These are phyloP conservation scores for Arthrobotrys pseudoclavata DNA, from an alignment of 2,329 filamentous ascomycete species.

Conservation along the genomic window DNA sequence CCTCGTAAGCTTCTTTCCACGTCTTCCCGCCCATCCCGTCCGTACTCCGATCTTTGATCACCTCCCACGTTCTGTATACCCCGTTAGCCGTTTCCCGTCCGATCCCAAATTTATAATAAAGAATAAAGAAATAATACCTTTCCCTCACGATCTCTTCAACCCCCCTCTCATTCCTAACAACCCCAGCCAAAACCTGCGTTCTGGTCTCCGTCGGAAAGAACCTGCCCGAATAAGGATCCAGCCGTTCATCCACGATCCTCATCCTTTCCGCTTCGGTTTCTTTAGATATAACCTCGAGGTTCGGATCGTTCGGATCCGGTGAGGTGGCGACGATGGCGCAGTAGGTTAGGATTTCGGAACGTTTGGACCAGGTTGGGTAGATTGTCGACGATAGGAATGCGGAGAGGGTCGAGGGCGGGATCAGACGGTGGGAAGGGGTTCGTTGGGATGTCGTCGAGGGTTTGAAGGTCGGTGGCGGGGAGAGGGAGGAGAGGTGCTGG, in stretches of 20 bases:
- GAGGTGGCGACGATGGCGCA: conserved; percentile 89
- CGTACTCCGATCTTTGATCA: conserved; percentile 39
- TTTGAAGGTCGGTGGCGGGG: conserved; percentile 77
- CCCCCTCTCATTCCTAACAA: conserved; percentile 80
- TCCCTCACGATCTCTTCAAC: conserved; percentile 84
- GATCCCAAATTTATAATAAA: not conserved
- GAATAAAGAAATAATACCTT: conserved; percentile 67
- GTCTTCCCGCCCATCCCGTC: conserved; percentile 51
- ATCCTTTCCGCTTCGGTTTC: conserved; percentile 80
- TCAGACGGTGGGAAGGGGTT: conserved; percentile 69
- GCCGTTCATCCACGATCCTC: conserved; percentile 83
- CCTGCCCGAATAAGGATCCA: conserved; percentile 90
- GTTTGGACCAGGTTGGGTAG: conserved; percentile 88
- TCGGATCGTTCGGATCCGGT: conserved; percentile 88
- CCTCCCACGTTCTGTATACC: conserved; percentile 50
- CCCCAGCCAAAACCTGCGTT: conserved; percentile 80
- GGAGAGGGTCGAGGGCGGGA: conserved; percentile 76
- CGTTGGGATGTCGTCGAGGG: conserved; percentile 79
- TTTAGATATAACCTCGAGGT: conserved; percentile 76
- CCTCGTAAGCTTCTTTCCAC: conserved; percentile 46
- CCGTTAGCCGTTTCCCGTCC: not conserved
- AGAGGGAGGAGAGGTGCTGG: conserved; percentile 86
- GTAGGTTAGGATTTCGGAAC: conserved; percentile 87
- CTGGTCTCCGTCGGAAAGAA: conserved; percentile 84
- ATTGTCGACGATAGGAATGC: conserved; percentile 82